Evolutionary conservation across 2,329 filamentous ascomycete genomes (phyloP).

Genomic region (Septoria petroselini): DNA sequence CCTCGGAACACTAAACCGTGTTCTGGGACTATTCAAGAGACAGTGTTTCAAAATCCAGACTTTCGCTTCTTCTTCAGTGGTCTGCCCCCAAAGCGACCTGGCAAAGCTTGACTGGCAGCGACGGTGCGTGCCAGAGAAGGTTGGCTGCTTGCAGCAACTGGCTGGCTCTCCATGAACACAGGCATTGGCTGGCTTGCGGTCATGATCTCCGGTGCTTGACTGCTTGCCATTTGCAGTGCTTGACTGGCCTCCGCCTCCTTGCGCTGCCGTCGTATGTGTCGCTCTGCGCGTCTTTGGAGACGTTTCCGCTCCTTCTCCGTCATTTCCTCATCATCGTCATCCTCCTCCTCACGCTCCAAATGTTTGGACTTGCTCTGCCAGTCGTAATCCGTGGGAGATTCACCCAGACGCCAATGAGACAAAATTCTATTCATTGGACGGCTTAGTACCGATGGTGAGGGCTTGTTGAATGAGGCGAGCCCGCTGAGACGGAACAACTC

Average conservation of each 20-base stretch:
- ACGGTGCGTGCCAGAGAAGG: slow-evolving; percentile 10
- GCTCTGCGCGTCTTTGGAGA: slow-evolving; percentile 41
- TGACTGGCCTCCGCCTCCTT: slow-evolving; percentile 38
- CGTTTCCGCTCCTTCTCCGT: slow-evolving; percentile 40
- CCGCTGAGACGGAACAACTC: slow-evolving; percentile 38
- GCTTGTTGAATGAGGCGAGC: slow-evolving; percentile 39
- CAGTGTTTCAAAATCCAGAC: slow-evolving; percentile 34
- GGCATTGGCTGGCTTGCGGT: slow-evolving; percentile 32
- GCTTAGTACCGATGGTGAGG: slow-evolving; percentile 28
- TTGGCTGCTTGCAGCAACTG: slow-evolving; percentile 28
- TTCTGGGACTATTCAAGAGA: not conserved
- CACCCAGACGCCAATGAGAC: slow-evolving; percentile 43
- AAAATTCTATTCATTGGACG: slow-evolving; percentile 40
- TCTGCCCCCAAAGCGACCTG: slow-evolving; percentile 36
- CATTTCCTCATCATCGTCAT: slow-evolving; percentile 38
- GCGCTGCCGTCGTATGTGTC: slow-evolving; percentile 42
- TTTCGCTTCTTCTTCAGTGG: slow-evolving; percentile 45
- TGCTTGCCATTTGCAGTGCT: slow-evolving; percentile 30
- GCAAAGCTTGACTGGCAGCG: slow-evolving; percentile 36
- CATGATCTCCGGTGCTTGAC: slow-evolving; percentile 33
- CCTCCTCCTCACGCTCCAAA: slow-evolving; percentile 25
- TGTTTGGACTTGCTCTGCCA: slow-evolving; percentile 39
- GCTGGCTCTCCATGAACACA: slow-evolving; percentile 15
- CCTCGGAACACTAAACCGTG: slow-evolving; percentile 1
- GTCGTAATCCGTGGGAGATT: slow-evolving; percentile 42